Percentiles rank a stretch among this genome's conserved stretches.
Conservation (phyloP, 768 basidiomycete genomes). For the Clavulina sp. region DNA sequence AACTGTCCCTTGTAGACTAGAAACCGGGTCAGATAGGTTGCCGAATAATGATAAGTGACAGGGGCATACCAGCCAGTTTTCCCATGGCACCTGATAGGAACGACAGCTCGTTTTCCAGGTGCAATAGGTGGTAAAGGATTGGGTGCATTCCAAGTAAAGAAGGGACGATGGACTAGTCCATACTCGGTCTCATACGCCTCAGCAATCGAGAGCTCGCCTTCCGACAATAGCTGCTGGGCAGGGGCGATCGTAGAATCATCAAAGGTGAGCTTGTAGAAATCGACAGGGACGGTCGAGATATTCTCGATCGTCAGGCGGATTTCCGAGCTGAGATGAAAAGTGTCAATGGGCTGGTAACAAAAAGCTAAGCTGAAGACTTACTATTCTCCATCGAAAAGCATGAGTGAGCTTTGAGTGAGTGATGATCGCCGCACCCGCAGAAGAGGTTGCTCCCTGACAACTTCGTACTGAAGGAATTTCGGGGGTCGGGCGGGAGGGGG, state of each 20-base stretch:
- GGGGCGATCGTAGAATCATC: slow-evolving; percentile 76
- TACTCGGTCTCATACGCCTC: slow-evolving; percentile 86
- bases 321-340: slow-evolving; percentile 37
- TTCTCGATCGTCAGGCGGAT: slow-evolving; percentile 85
- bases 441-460: slow-evolving; percentile 76
- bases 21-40: background rate
- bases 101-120: slow-evolving; percentile 51
- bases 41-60: background rate
- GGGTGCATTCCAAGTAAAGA: slow-evolving; percentile 53
- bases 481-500: background rate
- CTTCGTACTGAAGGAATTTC: slow-evolving; percentile 57
- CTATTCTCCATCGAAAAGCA: slow-evolving; percentile 93
- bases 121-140: slow-evolving; percentile 34
- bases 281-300: slow-evolving; percentile 60
- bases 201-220: slow-evolving; percentile 63
- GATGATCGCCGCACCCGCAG: slow-evolving; percentile 74
- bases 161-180: slow-evolving; percentile 54
- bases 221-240: slow-evolving; percentile 58
- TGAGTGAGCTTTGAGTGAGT: slow-evolving; percentile 83
- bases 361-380: slow-evolving; percentile 21
- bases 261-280: slow-evolving; percentile 74
- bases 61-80: slow-evolving; percentile 76
- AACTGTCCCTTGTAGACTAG: slow-evolving; percentile 59
- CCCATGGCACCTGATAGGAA: slow-evolving; percentile 63
- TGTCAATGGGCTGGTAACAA: background rate